Percentiles rank a stretch among this genome's conserved stretches.
phyloP scores from a whole-genome alignment of 352 stramenopile species.

The Phytophthora cryptogea region DNA sequence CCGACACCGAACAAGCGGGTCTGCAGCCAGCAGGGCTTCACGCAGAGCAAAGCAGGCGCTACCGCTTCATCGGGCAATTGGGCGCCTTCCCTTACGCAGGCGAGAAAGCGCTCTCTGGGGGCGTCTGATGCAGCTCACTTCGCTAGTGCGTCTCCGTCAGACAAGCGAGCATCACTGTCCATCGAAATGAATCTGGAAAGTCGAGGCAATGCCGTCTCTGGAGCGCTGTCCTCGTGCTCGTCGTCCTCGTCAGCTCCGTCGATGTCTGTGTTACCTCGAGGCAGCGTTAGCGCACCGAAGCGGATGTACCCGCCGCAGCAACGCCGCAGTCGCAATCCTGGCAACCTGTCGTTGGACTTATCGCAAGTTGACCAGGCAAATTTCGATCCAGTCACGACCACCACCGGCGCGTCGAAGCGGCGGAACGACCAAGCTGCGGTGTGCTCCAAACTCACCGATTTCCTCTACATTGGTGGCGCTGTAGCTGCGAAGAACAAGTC shows the following conservation, averaged over 20 bases:
- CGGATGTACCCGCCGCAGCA: slow-evolving; percentile 47
- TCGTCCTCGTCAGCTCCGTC: slow-evolving; percentile 23
- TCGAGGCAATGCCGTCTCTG: slow-evolving; percentile 14
- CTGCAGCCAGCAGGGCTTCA: slow-evolving; percentile 39
- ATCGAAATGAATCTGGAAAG: slow-evolving; percentile 42
- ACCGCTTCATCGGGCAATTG: slow-evolving; percentile 24
- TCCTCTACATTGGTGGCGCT: slow-evolving; percentile 87
- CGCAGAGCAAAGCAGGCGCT: slow-evolving; percentile 32
- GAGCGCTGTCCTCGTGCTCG: slow-evolving; percentile 26
- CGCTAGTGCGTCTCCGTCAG: slow-evolving; percentile 25
- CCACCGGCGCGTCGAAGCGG: slow-evolving; percentile 29
- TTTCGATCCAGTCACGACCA: slow-evolving; percentile 27
- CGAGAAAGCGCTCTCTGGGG: slow-evolving; percentile 34
- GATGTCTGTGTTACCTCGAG: slow-evolving; percentile 11
- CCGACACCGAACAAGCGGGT: slow-evolving; percentile 44
- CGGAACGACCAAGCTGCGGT: slow-evolving; percentile 65
- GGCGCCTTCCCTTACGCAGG: slow-evolving; percentile 29
- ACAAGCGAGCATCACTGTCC: slow-evolving; percentile 34
- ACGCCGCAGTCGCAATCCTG: slow-evolving; percentile 73
- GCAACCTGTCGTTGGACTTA: slow-evolving; percentile 82
- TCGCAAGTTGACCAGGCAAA: slow-evolving; percentile 66
- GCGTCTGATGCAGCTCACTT: slow-evolving; percentile 30
- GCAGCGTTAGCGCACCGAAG: slow-evolving; percentile 43
- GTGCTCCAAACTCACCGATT: slow-evolving; percentile 85
- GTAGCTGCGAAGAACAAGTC: slow-evolving; percentile 80